Conservation (phyloP, 2,329 filamentous ascomycete species). For the Stemphylium lycopersici region DNA sequence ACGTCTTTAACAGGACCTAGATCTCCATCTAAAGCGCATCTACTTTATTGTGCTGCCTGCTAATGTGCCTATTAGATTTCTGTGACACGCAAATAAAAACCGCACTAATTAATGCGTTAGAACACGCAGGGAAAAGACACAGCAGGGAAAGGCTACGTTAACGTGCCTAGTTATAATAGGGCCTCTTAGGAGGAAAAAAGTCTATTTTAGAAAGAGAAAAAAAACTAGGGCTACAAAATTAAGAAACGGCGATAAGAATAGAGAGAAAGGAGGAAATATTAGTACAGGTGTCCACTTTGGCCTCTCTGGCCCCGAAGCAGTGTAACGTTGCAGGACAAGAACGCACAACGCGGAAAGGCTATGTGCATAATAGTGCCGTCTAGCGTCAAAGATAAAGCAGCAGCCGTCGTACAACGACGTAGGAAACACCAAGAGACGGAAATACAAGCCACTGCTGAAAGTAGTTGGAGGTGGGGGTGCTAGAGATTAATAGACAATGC, state of each 20-base stretch:
- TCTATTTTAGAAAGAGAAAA: no score
- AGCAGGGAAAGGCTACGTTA: not conserved
- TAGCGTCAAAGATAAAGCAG: constrained; percentile 34
- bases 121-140: not conserved
- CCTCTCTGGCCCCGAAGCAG: constrained; percentile 8
- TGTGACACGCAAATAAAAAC: constrained; percentile 1
- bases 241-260: no score
- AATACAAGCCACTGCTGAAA: not conserved
- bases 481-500: not conserved
- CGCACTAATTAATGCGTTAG: not conserved
- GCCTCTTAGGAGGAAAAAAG: no score
- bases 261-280: not conserved
- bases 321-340: constrained; percentile 25
- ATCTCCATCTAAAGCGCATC: no score
- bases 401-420: constrained; percentile 36
- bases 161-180: no score
- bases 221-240: not conserved
- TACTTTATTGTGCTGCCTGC: constrained; percentile 88
- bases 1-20: no score
- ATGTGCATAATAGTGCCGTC: constrained; percentile 10
- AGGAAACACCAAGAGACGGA: not conserved
- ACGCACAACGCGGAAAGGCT: constrained; percentile 3
- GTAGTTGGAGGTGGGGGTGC: not conserved
- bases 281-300: not conserved
- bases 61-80: constrained; percentile 11